Base-by-base conservation (phyloP, 148 eudicot genomes). In the Cornus controversa region DNA sequence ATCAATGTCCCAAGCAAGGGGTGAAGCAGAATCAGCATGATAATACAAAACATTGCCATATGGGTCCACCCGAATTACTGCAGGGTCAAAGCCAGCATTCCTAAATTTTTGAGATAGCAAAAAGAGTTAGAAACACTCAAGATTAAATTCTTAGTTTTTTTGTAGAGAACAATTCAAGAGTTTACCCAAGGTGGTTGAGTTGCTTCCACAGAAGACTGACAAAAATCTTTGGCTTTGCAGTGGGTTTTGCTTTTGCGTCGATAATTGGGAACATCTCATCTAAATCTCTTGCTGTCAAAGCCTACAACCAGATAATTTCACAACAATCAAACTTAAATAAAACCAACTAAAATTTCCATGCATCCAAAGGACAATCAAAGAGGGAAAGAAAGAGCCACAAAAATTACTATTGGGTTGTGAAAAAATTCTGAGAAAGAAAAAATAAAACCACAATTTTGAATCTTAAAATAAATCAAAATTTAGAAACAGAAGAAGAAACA, bases 21-120 rank as follows among this genome's bases (percentile, higher is more conserved):
- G 98, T 0, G 98, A 95, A 78, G 97, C 89, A 8, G 97, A 80
- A 84, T 96, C 98, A 77, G 99, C 99, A 84, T 93, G 94, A 80
- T 84, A 92, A 81, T 93, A 93, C 36, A 96, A 83, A 28, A 96
- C 99, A 82, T 96, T 96, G 66, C 99, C 99, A 79, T 95, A 95
- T 7, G 94, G 90, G 81, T 96, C 99, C 5, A 96, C 98, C 14
- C 99, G 89, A 70, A 96, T 90, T 34, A 87, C 80, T 36, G 93
- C 98, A 34, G 99, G 99, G 85, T 96, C 98, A 72, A 96, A 96
- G 8, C 99, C 99, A 31, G 99, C 99, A 82, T 96, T 96, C 77
- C 99, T 95, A 78, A 1, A 76, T 57, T 26, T 74, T 40, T 50
- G 22, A 50, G 10, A 27, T 11, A 26, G 10, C 0, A 77, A 28